Evolutionary conservation across 31 red algal species (phyloP), one percentile per base, ranked within the genome.

Genomic region (Asparagopsis taxiformis): DNA sequence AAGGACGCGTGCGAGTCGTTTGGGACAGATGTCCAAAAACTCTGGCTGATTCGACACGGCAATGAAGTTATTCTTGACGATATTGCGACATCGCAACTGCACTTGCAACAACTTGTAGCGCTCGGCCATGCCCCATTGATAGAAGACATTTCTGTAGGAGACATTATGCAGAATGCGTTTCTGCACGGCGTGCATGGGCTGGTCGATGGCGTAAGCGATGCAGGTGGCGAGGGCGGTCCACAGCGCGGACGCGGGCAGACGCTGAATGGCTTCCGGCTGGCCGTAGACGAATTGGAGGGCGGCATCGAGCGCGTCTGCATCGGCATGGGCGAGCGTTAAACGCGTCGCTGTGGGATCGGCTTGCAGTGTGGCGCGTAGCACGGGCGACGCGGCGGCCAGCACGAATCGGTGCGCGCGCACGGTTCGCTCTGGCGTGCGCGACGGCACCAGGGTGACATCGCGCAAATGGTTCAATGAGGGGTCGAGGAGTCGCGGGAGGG

Each of bases 321-420:
- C 74, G 55, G 68, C 85, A 50, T 75, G 75, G 9, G 85, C 64
- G 7, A 81, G 53, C 16, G 74, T 70, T 17, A 81, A 52, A 13
- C 33, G 37, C 30, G 79, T 20, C 4, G 65, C 39, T 29, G 82
- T 62, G 33, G 82, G 71, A 43, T 72, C 76, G 1, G 86, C 75
- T 28, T 75, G 38, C 39, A 90, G 69, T 4, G 77, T 72, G 31
- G 69, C 68, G 35, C 68, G 67, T 4, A 80, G 59, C 5, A 90
- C 59, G 32, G 76, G 86, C 8, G 86, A 90, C 29, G 77, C 76
- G 68, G 76, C 76, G 22, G 86, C 86, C 23, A 90, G 41, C 0
- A 82, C 86, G 43, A 80, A 79, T 48, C 86, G 75, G 35, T 90
- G 86, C 2, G 86, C 86, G 29, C 55, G 59, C 55, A 90, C 35